phyloP scores from a whole-genome alignment of 176 grass and related monocot genomes.

The barley (Hordeum vulgare) region DNA sequence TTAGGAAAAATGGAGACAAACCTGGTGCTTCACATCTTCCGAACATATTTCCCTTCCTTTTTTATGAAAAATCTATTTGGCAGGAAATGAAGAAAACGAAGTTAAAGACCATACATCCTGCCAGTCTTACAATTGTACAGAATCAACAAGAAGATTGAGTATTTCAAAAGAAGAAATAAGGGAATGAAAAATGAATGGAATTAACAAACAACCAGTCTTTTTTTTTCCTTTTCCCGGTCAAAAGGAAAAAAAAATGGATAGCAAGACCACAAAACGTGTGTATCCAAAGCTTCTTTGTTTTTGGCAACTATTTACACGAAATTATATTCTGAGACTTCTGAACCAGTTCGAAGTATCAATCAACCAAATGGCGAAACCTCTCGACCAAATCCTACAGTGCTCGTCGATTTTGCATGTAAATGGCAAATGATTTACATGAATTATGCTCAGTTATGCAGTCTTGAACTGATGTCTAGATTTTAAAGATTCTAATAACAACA shows the following conservation, averaged over 20 bases:
- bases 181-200: background rate
- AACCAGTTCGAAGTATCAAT: background rate
- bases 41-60: background rate
- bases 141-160: background rate
- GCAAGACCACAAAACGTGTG: background rate
- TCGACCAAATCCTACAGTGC: background rate
- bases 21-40: background rate
- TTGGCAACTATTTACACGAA: background rate
- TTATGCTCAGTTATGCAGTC: background rate
- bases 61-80: slow-evolving; percentile 2
- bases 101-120: background rate
- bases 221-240: background rate
- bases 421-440: background rate
- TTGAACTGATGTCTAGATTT: background rate
- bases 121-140: background rate
- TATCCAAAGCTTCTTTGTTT: background rate
- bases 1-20: slow-evolving; percentile 8
- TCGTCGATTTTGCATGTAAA: background rate
- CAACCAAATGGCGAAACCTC: background rate
- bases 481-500: background rate
- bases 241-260: background rate
- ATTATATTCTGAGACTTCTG: background rate
- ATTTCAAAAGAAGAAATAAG: background rate
- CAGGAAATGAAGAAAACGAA: background rate
- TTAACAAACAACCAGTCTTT: background rate